Conservation (phyloP, 192 early-diverging fungal species). For the Backusella mclennaniae region DNA sequence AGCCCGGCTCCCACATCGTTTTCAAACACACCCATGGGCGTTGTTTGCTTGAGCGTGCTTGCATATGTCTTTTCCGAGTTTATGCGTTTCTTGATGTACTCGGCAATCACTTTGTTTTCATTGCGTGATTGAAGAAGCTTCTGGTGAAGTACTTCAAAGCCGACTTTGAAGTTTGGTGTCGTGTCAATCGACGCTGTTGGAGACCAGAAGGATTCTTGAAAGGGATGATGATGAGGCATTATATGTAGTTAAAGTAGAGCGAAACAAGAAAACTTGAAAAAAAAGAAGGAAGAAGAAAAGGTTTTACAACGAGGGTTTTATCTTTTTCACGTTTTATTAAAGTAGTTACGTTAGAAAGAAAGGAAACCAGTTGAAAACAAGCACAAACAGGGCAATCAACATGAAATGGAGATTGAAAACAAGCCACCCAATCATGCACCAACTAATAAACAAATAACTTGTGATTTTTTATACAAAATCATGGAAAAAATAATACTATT, state of each 20-base stretch:
- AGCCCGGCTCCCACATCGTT: slow-evolving; percentile 46
- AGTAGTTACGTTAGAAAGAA: neutral
- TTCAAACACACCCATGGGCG: slow-evolving; percentile 31
- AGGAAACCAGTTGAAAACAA: neutral
- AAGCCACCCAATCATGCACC: slow-evolving; percentile 7
- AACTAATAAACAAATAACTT: neutral
- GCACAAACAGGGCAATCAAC: neutral
- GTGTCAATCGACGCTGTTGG: slow-evolving; percentile 15
- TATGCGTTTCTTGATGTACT: slow-evolving; percentile 44
- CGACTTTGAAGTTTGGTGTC: slow-evolving; percentile 39
- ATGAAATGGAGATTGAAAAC: neutral
- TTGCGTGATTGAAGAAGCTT: slow-evolving; percentile 47
- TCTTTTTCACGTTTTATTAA: too few relatives aligned
- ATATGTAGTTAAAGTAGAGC: neutral
- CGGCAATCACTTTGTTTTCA: slow-evolving; percentile 52
- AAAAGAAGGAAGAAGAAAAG: neutral
- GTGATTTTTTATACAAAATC: neutral
- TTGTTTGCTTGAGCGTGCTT: slow-evolving; percentile 16
- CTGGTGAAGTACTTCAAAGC: slow-evolving; percentile 48
- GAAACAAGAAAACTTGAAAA: neutral
- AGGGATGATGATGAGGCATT: slow-evolving; percentile 13
- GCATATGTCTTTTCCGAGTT: slow-evolving; percentile 39
- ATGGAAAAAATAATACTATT: neutral
- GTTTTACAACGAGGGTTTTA: neutral
- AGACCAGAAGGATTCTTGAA: slow-evolving; percentile 29